These are phyloP conservation scores for Acmispon strigosus DNA, from an alignment of 306 rosid species.

Conservation along the genomic window DNA sequence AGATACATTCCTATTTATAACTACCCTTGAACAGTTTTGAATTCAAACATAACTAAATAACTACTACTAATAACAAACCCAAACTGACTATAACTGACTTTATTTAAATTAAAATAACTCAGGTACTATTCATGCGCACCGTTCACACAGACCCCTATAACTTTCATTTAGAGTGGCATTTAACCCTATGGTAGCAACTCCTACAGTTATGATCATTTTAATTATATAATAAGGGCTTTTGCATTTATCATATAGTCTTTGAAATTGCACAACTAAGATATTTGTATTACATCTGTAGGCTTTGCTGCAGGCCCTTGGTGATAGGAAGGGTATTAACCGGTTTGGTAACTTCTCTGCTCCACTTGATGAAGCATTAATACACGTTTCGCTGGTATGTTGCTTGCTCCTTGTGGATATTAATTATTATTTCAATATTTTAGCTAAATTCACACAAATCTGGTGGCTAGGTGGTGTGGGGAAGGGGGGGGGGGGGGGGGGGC, in stretches of 20 bases:
- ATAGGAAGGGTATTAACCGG: slow-evolving; percentile 79
- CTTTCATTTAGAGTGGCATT: background rate
- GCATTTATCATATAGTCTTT: background rate
- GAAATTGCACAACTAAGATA: background rate
- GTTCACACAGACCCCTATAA: too few species aligned
- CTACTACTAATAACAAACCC: too few species aligned
- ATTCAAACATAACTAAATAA: too few species aligned
- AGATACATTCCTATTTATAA: too few species aligned
- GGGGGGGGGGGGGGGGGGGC: background rate
- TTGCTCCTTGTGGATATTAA: background rate
- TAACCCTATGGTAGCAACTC: background rate
- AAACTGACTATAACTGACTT: too few species aligned
- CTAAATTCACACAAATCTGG: background rate
- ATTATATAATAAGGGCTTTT: background rate
- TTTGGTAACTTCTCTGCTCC: slow-evolving; percentile 91
- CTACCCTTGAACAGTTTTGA: too few species aligned
- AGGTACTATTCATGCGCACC: too few species aligned
- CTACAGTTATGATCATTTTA: background rate
- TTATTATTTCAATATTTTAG: background rate
- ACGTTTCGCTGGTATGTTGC: slow-evolving; percentile 64
- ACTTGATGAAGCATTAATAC: slow-evolving; percentile 83
- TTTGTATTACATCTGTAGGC: slow-evolving; percentile 43
- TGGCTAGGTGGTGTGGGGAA: background rate
- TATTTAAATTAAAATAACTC: too few species aligned
- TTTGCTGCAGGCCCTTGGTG: slow-evolving; percentile 77